Conservation (phyloP, 2,329 filamentous ascomycete species). For the Thielaviopsis ethacetica region DNA sequence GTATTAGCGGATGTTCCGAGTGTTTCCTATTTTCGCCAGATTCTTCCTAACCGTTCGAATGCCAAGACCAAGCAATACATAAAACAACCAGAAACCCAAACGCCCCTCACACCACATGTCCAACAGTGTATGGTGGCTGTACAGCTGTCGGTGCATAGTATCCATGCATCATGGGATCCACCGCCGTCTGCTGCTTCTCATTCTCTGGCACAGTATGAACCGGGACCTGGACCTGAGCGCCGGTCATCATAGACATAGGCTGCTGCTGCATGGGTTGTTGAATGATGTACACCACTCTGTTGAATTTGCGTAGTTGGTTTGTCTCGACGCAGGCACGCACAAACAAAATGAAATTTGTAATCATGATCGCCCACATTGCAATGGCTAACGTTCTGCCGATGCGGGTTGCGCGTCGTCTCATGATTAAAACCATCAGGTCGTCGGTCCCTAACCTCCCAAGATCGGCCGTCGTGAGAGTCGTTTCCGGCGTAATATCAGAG, state of each 20-base stretch:
- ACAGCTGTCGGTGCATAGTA: not conserved
- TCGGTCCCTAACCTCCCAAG: not conserved
- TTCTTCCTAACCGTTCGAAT: not conserved
- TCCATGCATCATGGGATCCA: not conserved
- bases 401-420: not conserved
- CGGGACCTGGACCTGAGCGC: not conserved
- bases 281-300: not conserved
- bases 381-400: not conserved
- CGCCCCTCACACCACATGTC: not conserved
- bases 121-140: not conserved
- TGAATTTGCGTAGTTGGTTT: not conserved
- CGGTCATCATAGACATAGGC: not conserved
- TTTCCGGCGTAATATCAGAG: not conserved
- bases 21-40: not conserved
- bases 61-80: not conserved
- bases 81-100: not conserved
- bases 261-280: not conserved
- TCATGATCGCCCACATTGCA: not conserved
- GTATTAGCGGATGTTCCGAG: not conserved
- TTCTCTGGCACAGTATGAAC: not conserved
- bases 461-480: not conserved
- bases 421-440: not conserved
- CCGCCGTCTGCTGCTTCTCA: not conserved
- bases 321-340: constrained; percentile 3
- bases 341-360: not conserved